Conservation (phyloP, 345 rosid species). For the Brassica napus region Da-Ae NC_063452.1:58271501-58272000, state of each 20-base stretch:
- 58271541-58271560: conserved; percentile 17
- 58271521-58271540: background rate
- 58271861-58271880: conserved; percentile 28
- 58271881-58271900: conserved; percentile 41
- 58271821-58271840: conserved; percentile 43
- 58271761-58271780: conserved; percentile 33
- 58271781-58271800: conserved; percentile 13
- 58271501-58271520: conserved; percentile 20
- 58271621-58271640: background rate
- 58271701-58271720: conserved; percentile 7
- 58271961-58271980: conserved; percentile 70
- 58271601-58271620: background rate
- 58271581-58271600: background rate
- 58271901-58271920: conserved; percentile 25
- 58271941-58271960: conserved; percentile 7
- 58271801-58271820: conserved; percentile 36
- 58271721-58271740: conserved; percentile 27
- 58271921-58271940: conserved; percentile 4
- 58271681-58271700: conserved; percentile 13
- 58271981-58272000: conserved; percentile 65
- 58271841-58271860: conserved; percentile 29
- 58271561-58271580: background rate
- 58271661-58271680: background rate
- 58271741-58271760: conserved; percentile 29
- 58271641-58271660: background rate